Evolutionary conservation across 2,329 filamentous ascomycete species (phyloP), one percentile per base, ranked within the genome.

Genomic region (Ophiostoma fasciatum): DNA sequence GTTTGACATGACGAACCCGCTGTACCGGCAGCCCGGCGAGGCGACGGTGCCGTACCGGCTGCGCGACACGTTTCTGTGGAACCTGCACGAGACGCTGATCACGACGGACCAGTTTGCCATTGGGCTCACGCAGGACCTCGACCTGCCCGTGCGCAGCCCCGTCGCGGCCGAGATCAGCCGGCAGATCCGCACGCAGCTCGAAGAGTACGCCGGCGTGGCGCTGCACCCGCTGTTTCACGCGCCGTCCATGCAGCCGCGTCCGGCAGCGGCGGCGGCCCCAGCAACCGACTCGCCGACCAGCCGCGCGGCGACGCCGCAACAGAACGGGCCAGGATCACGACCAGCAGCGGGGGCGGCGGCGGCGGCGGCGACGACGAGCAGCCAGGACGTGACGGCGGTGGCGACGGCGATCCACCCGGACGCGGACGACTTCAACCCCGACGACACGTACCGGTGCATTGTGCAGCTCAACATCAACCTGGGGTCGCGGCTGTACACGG

Each of bases 31-130:
- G 37, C 80, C 80, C 37, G n/a, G n/a, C n/a, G 88, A 94, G 43
- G 59, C 73, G 42, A 85, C 85, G 12, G 76, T 85, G 1, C 80
- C 83, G 4, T 94, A 85, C 58, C 75, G 90, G 43, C 66, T 98
- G 39, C 85, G 92, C 49, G 90, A 98, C 49, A 80, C 82, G n/a
- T 96, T 98, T 49, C 61, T 94, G 35, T 98, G 90, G 90, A 98
- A 98, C 50, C 67, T 98, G 12, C 88, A 96, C 58, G 90, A 98
- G 61, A 82, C 83, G 0, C 64, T 94, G 40, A 82, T 87, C 35
- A 98, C 90, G 0, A 93, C 90, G 1, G 90, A 98, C 51, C 82
- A 93, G 51, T 98, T 96, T 53, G 90, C 90, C n/a, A 73, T 81
- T 48, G 76, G 71, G 2, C 74, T 96, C 46, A 87, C 93, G 2